phyloP scores from a whole-genome alignment of 139 green algal genomes.

The Tetratostichococcus sp. region DNA sequence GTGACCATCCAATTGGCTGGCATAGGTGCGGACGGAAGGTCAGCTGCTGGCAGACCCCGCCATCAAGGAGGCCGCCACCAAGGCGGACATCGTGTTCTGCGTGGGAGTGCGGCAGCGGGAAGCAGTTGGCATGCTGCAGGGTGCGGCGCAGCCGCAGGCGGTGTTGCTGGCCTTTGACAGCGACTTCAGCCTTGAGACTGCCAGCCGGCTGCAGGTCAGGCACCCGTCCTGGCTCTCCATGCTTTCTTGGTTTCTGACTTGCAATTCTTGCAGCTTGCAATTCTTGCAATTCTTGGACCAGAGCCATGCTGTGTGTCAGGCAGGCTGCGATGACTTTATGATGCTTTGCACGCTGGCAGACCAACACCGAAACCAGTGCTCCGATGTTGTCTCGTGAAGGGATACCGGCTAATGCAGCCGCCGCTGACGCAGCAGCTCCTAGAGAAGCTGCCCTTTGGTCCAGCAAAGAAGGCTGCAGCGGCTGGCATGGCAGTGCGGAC shows the following conservation, averaged over 20 bases:
- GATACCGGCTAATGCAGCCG: neutral
- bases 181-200: neutral
- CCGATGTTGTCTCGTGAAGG: too few species aligned
- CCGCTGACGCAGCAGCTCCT: conserved; percentile 2
- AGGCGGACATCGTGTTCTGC: conserved; percentile 6
- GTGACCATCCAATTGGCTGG: too few species aligned
- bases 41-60: neutral
- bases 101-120: neutral
- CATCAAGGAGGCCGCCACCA: neutral
- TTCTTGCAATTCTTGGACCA: too few species aligned
- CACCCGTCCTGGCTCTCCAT: neutral
- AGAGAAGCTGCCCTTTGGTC: conserved; percentile 2
- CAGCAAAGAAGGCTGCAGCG: conserved; percentile 21
- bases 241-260: too few species aligned
- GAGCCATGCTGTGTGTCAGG: too few species aligned
- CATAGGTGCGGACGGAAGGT: neutral
- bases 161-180: conserved; percentile 2
- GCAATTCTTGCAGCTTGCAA: too few species aligned
- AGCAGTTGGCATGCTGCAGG: neutral
- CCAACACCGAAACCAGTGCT: too few species aligned
- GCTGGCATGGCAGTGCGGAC: conserved; percentile 38
- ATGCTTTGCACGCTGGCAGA: too few species aligned
- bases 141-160: neutral
- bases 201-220: neutral
- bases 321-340: too few species aligned